Evolutionary conservation across 139 green algal genomes (phyloP).

Genomic region (Coccomyxa sp.): DNA sequence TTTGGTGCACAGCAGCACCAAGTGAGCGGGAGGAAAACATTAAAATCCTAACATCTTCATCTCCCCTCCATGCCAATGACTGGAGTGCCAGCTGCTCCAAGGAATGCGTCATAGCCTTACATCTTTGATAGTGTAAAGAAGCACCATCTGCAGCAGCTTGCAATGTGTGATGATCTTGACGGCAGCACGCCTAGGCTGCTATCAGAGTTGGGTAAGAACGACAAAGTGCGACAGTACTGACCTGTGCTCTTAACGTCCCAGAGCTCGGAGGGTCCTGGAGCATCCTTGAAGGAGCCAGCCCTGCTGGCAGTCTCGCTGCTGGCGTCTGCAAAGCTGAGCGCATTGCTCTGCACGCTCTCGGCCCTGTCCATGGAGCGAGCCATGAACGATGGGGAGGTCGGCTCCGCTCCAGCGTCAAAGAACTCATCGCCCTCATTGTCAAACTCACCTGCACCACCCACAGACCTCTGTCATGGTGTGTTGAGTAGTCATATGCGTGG

Average conservation of each 20-base stretch:
- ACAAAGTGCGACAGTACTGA: not conserved
- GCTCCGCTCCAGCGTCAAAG: constrained; percentile 33
- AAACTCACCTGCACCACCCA: not conserved
- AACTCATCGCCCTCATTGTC: constrained; percentile 35
- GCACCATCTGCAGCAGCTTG: not conserved
- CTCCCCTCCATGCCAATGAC: too few relatives aligned
- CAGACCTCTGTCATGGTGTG: not conserved
- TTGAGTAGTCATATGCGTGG: too few relatives aligned
- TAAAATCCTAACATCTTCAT: too few relatives aligned
- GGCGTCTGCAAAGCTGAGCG: not conserved
- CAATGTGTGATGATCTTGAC: not conserved
- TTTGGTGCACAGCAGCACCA: not conserved
- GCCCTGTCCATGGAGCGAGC: not conserved
- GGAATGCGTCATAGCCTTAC: not conserved
- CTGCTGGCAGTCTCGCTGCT: not conserved
- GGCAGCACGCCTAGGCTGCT: not conserved
- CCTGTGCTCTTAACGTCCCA: not conserved
- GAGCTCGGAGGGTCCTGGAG: not conserved
- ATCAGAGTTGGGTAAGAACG: too few relatives aligned
- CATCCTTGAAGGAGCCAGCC: not conserved
- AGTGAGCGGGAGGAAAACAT: too few relatives aligned
- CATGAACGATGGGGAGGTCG: not conserved
- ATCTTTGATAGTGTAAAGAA: not conserved
- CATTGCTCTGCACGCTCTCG: not conserved
- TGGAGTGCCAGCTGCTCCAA: too few relatives aligned